Evolutionary conservation across 371 early-diverging fungal species (phyloP).

Genomic region (Syncephalastrum contaminatum): DNA sequence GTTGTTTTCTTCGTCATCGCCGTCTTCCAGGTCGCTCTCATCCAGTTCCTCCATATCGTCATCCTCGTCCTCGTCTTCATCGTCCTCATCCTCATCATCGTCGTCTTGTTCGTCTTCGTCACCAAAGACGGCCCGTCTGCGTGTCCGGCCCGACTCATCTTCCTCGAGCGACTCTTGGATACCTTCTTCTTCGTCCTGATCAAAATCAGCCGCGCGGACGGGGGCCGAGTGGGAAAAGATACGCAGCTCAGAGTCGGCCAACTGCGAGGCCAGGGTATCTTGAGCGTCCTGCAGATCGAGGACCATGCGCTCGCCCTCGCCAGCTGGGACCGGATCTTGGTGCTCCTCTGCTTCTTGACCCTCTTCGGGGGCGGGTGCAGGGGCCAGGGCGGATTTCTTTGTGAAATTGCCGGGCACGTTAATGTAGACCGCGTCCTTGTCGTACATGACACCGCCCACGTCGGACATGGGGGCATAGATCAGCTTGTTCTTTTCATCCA

Average conservation of each 20-base stretch:
- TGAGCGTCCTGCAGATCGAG: conserved; percentile 85
- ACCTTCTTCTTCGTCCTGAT: conserved; percentile 32
- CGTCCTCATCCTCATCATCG: conserved; percentile 39
- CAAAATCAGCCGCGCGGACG: conserved; percentile 63
- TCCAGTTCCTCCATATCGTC: conserved; percentile 31
- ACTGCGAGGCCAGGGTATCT: conserved; percentile 74
- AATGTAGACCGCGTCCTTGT: conserved; percentile 98
- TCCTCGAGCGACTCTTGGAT: conserved; percentile 39
- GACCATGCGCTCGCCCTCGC: conserved; percentile 90
- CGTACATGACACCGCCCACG: conserved; percentile 96
- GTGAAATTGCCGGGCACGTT: conserved; percentile 88
- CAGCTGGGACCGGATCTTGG: conserved; percentile 38
- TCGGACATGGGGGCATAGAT: conserved; percentile 99
- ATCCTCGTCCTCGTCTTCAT: conserved; percentile 43
- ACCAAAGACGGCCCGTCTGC: conserved; percentile 63
- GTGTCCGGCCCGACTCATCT: conserved; percentile 49
- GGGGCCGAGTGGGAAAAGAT: conserved; percentile 82
- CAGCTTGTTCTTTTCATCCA: conserved; percentile 91
- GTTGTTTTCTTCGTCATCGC: conserved; percentile 35
- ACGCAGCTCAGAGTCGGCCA: conserved; percentile 75
- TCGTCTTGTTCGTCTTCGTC: conserved; percentile 47
- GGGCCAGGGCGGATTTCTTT: conserved; percentile 55
- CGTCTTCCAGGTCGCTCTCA: conserved; percentile 23
- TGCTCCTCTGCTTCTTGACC: conserved; percentile 35
- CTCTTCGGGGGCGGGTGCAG: conserved; percentile 32